Evolutionary conservation across 305 asterid species (phyloP).

Genomic region (Caryopteris hybrid): DNA sequence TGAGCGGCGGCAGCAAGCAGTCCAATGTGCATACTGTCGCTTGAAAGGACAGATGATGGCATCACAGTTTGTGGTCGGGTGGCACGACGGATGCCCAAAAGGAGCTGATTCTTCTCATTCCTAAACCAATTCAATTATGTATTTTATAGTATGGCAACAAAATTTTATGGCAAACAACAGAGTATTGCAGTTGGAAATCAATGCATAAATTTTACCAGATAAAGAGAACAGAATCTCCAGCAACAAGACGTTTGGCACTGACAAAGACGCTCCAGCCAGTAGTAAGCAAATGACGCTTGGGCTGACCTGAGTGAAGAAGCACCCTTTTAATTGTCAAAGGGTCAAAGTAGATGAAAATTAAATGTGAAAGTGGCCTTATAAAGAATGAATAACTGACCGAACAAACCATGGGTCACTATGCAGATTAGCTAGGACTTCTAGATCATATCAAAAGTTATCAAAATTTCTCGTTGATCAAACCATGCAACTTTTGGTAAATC

Average conservation of each 20-base stretch:
- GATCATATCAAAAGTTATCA: neutral
- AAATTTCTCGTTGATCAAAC: neutral
- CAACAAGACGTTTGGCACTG: slow-evolving; percentile 91
- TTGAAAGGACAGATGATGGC: slow-evolving; percentile 96
- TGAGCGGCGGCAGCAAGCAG: slow-evolving; percentile 99
- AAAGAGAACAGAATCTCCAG: slow-evolving; percentile 93
- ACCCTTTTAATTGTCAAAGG: neutral
- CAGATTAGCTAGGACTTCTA: neutral
- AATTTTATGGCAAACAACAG: neutral
- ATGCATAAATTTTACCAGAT: slow-evolving; percentile 55
- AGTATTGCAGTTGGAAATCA: neutral
- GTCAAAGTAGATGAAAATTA: neutral
- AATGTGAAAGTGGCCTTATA: neutral
- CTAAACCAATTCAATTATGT: slow-evolving; percentile 28
- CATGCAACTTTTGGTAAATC: neutral
- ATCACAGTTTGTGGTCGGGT: slow-evolving; percentile 86
- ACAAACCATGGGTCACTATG: too few relatives aligned
- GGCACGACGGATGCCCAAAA: slow-evolving; percentile 91
- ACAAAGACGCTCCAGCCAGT: slow-evolving; percentile 99
- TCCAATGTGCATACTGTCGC: slow-evolving; percentile 99
- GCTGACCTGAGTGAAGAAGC: slow-evolving; percentile 70
- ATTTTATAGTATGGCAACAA: neutral
- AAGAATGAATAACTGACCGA: neutral
- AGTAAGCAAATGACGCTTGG: slow-evolving; percentile 93
- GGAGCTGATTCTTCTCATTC: slow-evolving; percentile 94